Base-by-base conservation (phyloP, 179 eudicot genomes). In the Pouteria campechiana region DNA sequence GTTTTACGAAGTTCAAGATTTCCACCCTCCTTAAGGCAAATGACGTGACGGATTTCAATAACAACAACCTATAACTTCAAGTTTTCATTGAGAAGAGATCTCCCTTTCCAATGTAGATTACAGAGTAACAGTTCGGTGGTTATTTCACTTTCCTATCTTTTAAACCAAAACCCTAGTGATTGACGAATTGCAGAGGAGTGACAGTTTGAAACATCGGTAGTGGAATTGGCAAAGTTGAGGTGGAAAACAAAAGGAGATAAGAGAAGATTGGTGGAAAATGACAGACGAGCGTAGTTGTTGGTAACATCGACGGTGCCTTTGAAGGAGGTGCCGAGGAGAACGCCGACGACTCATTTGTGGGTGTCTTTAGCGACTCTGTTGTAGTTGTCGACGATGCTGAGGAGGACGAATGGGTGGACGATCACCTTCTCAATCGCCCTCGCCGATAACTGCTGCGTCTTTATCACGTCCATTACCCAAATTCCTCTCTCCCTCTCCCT, bases 371-470 rank as follows among this genome's bases (percentile, higher is more conserved):
- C 76, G 33, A 70, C 76, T 2, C 76, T 68, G 25, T 70, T 65
- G 58, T 65, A 70, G 65, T 70, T 71, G 45, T 70, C 76, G 19
- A 70, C 76, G 18, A 65, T 70, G 43, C 76, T 70, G 4, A 70
- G 52, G 3, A 70, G 58, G 3, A 70, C 72, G 7, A 70, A 25
- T 0, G 76, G 76, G 31, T 70, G 76, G 21, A 70, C 76, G 2
- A 70, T 65, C 36, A 65, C 76, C 22, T 65, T 70, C 58, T 70
- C 72, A 10, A 65, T 55, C 20, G 68, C 61, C 1, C 58, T 44
- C 1, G 65, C 28, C 13, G 72, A 65, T 17, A 70, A 56, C 21
- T 70, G 76, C 41, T 65, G 76, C 12, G 68, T 52, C 15, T 70
- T 70, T 2, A 65, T 57, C 41, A 70, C 76, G 31, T 70, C 76